A percentile compares a stretch with the other conserved stretches of the same genome.
Conservation (phyloP, 345 rosid genomes). For the Kernera saxatilis region DNA sequence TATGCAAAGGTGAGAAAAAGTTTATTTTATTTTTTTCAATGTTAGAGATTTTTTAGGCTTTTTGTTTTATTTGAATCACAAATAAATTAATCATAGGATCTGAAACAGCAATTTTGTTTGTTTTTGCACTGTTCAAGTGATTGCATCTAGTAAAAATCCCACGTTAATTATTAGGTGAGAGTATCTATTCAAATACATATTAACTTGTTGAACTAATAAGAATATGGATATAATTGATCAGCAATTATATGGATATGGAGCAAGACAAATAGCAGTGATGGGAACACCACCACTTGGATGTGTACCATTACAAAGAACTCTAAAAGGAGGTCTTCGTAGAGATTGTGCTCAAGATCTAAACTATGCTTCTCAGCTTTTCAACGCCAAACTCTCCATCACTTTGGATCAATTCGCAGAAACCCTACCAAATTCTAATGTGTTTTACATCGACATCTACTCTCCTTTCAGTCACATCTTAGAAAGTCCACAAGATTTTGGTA, state of each 20-base stretch:
- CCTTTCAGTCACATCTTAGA: conserved; percentile 35
- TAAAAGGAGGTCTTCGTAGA: conserved; percentile 42
- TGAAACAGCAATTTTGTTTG: too few relatives aligned
- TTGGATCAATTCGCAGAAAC: conserved; percentile 23
- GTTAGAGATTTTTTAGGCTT: too few relatives aligned
- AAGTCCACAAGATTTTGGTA: conserved; percentile 48
- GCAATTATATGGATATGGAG: conserved; percentile 51
- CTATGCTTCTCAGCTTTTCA: conserved; percentile 45
- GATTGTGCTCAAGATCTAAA: conserved; percentile 35
- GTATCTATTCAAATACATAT: background rate
- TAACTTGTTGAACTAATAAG: background rate
- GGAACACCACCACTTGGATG: conserved; percentile 60
- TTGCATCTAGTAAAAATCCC: too few relatives aligned
- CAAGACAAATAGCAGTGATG: conserved; percentile 44
- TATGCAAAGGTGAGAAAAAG: too few relatives aligned
- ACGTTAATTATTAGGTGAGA: background rate
- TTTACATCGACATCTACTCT: conserved; percentile 39
- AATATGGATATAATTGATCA: conserved; percentile 12
- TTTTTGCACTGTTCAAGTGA: too few relatives aligned
- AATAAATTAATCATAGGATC: too few relatives aligned
- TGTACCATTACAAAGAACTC: conserved; percentile 51
- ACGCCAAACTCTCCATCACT: conserved; percentile 37
- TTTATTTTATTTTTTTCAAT: too few relatives aligned
- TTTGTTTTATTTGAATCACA: too few relatives aligned
- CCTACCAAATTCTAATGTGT: conserved; percentile 30